phyloP scores from a whole-genome alignment of 1,284 basidiomycete genomes.

The Naganishia sp. region DNA sequence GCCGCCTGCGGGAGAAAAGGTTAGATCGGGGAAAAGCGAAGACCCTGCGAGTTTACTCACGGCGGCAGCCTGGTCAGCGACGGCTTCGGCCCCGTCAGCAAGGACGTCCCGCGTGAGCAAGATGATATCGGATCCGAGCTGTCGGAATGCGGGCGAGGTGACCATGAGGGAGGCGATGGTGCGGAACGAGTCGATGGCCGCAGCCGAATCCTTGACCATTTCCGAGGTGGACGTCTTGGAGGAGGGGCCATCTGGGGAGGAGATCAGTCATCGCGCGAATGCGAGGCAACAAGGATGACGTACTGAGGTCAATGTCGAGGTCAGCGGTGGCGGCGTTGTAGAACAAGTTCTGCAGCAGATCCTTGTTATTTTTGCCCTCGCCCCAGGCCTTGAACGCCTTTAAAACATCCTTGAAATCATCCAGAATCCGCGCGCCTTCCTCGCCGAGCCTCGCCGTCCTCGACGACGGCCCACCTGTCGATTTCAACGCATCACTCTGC shows the following conservation, averaged over 20 bases:
- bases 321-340: constrained; percentile 46
- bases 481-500: constrained; percentile 48
- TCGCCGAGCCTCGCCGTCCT: constrained; percentile 47
- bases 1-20: constrained; percentile 35
- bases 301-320: constrained; percentile 46
- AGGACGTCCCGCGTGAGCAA: constrained; percentile 54
- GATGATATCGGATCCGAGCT: constrained; percentile 54
- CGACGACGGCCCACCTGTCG: constrained; percentile 45
- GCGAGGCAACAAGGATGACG: constrained; percentile 33
- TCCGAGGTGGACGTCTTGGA: constrained; percentile 43
- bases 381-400: constrained; percentile 46
- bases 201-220: constrained; percentile 49
- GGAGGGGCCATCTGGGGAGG: constrained; percentile 32
- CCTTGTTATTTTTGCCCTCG: constrained; percentile 53
- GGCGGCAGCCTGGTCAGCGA: constrained; percentile 45
- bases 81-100: constrained; percentile 51
- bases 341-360: constrained; percentile 53
- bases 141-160: constrained; percentile 53
- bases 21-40: background rate
- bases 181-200: constrained; percentile 52
- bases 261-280: background rate
- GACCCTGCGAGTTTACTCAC: constrained; percentile 10
- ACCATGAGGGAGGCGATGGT: constrained; percentile 54
- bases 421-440: constrained; percentile 48
- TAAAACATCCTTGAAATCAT: constrained; percentile 47